phyloP scores from a whole-genome alignment of 164 flowering plant genomes.

The Annona cherimola region DNA sequence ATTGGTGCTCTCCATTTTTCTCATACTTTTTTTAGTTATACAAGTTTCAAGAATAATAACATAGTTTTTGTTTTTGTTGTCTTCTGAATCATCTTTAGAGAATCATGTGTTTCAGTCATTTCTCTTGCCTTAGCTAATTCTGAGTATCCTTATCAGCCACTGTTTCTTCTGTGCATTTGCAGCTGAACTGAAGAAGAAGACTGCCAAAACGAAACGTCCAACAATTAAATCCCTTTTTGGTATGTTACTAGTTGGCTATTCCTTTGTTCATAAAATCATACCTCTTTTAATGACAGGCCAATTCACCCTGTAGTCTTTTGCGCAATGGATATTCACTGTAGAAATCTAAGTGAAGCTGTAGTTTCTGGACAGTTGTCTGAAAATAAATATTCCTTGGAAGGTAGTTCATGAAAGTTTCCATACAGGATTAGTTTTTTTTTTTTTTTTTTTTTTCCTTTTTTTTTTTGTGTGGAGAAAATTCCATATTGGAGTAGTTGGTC shows the following conservation, averaged over 20 bases:
- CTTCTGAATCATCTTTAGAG: not conserved
- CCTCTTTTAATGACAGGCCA: not conserved
- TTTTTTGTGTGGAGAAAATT: no score
- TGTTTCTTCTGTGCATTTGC: slow-evolving; percentile 12
- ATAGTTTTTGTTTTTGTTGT: not conserved
- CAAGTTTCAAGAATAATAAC: not conserved
- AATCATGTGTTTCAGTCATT: not conserved
- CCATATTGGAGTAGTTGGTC: no score
- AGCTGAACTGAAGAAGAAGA: slow-evolving; percentile 93
- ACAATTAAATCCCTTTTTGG: slow-evolving; percentile 88
- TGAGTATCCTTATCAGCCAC: not conserved
- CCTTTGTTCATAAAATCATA: not conserved
- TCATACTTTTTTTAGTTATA: no score
- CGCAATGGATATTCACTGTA: not conserved
- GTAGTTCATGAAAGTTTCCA: not conserved
- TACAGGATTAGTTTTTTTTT: no score
- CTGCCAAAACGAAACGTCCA: slow-evolving; percentile 65
- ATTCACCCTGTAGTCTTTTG: not conserved
- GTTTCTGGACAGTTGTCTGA: not conserved
- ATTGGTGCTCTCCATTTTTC: no score
- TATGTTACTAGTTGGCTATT: slow-evolving; percentile 17
- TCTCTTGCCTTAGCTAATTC: not conserved
- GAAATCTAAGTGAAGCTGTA: not conserved
- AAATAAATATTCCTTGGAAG: not conserved
- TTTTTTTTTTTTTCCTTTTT: no score